Base-by-base conservation (phyloP, 352 stramenopile genomes). In the Phytopythium litorale region DNA sequence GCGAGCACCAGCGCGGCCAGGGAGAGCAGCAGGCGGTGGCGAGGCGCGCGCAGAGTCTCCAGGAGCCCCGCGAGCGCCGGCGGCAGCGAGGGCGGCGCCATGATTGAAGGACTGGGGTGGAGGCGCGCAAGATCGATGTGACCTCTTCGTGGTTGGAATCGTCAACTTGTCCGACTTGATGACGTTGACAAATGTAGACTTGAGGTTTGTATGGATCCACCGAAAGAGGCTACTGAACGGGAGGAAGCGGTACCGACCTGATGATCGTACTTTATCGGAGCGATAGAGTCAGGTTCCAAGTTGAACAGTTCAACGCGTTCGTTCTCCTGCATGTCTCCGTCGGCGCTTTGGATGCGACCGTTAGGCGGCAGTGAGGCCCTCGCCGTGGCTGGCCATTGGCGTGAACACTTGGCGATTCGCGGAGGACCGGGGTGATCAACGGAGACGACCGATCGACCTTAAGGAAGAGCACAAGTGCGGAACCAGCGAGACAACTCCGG, bases 1-100 rank as follows among this genome's bases (percentile, higher is more conserved):
- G 70, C 62, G 23, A 87, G 70, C 32, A 68, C 71, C 16, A 89
- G 49, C 1, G 73, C 63, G 4, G 78, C 32, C 4, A 89, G n/a
- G 15, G 72, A 66, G 3, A 70, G 67, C n/a, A 77, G 37, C 3
- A 81, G 45, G 23, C 63, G 64, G 63, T 81, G 69, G 12, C 68
- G 71, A 28, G 68, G 63, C 11, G 68, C 53, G n/a, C 74, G 69
- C 7, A 63, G 38, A 60, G 71, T 65, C 56, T 65, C 53, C 5
- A 81, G 23, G 48, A 84, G 73, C 32, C 55, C 54, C 8, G 51
- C 16, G 21, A 81, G 33, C 4, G 52, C 28, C 23, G 64, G 54
- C 15, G 62, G 51, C 18, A 72, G 43, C 32, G 51, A 56, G 5
- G 18, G 40, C 40, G 40, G 0, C 18, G 40, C 19, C 40, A 46